Evolutionary conservation across 2,329 filamentous ascomycete species (phyloP), one percentile per base, ranked within the genome.

Genomic region (Diaporthe amygdali): DNA sequence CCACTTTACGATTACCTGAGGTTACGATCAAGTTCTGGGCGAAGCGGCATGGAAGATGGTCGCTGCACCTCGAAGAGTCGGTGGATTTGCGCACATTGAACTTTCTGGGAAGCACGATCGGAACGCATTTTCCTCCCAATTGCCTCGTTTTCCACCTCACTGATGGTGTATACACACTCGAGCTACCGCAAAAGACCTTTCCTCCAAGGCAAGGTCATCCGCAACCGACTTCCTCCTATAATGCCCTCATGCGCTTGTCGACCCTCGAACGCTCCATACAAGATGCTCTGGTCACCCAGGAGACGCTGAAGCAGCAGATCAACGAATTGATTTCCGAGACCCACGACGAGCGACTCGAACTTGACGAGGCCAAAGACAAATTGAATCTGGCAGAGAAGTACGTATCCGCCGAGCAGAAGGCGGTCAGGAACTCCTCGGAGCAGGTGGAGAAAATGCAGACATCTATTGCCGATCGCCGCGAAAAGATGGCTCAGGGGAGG

Each of bases 191-290:
- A 56, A 83, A 81, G 70, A 79, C 82, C 20, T 79, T 84, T n/a
- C 83, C 86, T 3, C 87, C 89, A 0, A 90, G 88, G 73, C 83
- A 88, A 30, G 85, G 87, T 7, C 81, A 86, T 1, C 75, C 84
- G 2, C 79, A 88, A 0, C 83, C 88, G 0, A 95, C 93, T 0
- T 95, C 94, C 0, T 95, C 95, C 0, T 98, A 97, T 80, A 95
- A 94, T 77, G 90, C 93, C 2, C 85, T 98, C 25, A 96, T 98
- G 91, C 92, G 93, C 72, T 86, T 98, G 14, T 92, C 94, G 7
- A 97, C 95, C 71, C 86, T 98, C 20, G 94, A 97, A 74, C 94
- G 93, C 78, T 97, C 95, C 68, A 94, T 98, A 30, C 94, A 97
- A 78, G 96, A 98, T 80, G 95, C 95, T 1, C 83, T 97, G 12